phyloP scores from a whole-genome alignment of 2,329 filamentous ascomycete species.

The Rutstroemia sp. region DNA sequence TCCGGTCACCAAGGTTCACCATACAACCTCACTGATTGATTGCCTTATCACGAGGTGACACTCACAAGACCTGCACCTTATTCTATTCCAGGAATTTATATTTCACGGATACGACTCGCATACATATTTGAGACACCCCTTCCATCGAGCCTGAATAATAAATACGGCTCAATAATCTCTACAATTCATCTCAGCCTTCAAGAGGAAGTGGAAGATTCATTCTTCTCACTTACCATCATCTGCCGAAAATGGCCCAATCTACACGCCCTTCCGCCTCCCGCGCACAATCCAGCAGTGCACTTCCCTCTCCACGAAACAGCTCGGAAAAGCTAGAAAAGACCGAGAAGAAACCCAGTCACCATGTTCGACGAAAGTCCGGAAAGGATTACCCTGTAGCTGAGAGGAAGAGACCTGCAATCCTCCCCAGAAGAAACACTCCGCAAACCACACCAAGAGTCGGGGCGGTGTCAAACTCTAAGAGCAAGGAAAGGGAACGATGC shows the following conservation, averaged over 20 bases:
- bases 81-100: not conserved
- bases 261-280: conserved; percentile 20
- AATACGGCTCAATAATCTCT: not conserved
- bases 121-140: not conserved
- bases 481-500: conserved; percentile 16
- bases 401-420: conserved; percentile 21
- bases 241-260: conserved; percentile 23
- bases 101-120: not conserved
- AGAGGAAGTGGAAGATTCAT: not conserved
- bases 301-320: conserved; percentile 19
- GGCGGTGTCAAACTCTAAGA: conserved; percentile 1
- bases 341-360: not conserved
- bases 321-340: conserved; percentile 3
- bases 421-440: conserved; percentile 17
- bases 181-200: not conserved
- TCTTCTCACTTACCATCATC: not conserved
- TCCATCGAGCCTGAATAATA: not conserved
- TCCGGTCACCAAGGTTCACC: no score
- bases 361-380: not conserved
- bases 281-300: conserved; percentile 12
- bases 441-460: conserved; percentile 15
- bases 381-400: conserved; percentile 12
- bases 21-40: not conserved
- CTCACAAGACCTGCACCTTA: conserved; percentile 5
- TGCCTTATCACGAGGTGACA: conserved; percentile 4